A percentile compares a stretch with the other conserved stretches of the same genome.
These are phyloP conservation scores for Talaromyces albobiverticillius DNA, from an alignment of 2,329 filamentous ascomycete species.

Conservation along the genomic window DNA sequence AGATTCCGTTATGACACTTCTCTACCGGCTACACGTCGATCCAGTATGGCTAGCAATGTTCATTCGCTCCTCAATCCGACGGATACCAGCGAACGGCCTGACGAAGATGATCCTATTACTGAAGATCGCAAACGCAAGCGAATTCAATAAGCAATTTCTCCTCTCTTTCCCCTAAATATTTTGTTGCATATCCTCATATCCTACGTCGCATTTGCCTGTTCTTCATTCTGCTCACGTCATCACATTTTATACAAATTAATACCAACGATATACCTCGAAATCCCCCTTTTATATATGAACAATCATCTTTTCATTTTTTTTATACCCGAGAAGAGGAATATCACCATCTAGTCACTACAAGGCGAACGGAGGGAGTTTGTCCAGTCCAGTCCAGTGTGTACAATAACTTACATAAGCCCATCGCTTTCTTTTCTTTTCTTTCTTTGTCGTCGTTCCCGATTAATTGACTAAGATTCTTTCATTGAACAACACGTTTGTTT, in stretches of 20 bases:
- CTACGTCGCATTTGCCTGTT: not conserved
- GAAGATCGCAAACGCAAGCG: slow-evolving; percentile 64
- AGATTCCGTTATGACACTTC: slow-evolving; percentile 40
- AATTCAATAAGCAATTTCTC: slow-evolving; percentile 37
- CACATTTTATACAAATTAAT: not conserved
- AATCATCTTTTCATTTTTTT: no score
- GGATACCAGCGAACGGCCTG: slow-evolving; percentile 63
- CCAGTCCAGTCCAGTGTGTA: not conserved
- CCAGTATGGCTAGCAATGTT: slow-evolving; percentile 70
- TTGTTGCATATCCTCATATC: not conserved
- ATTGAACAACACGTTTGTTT: not conserved
- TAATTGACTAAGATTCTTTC: not conserved
- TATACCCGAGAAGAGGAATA: slow-evolving; percentile 11
- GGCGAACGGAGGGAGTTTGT: slow-evolving; percentile 10
- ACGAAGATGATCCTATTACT: slow-evolving; percentile 57
- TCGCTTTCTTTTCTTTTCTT: not conserved
- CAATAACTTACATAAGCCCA: slow-evolving; percentile 3
- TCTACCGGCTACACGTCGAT: slow-evolving; percentile 61
- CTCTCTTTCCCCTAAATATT: not conserved
- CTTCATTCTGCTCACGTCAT: not conserved
- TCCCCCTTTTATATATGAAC: not conserved
- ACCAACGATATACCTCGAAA: not conserved
- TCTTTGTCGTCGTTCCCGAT: not conserved
- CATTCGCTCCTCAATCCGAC: slow-evolving; percentile 66
- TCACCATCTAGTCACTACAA: not conserved